Evolutionary conservation across 164 flowering plant genomes (phyloP), one percentile per base, ranked within the genome.

Genomic region (Chimonanthus salicifolius): DNA sequence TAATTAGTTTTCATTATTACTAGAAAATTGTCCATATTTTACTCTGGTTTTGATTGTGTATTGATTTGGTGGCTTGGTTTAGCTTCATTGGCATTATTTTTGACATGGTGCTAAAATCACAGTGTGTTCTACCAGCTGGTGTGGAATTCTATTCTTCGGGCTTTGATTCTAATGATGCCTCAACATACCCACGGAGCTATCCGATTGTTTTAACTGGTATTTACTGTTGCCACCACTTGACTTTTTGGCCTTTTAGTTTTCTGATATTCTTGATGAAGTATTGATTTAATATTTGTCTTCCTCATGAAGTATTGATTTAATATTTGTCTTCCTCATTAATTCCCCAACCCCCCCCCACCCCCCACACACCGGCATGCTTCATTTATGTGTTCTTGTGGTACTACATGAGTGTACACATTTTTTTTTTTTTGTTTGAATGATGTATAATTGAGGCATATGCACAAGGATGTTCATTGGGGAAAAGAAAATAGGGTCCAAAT

Each of bases 41-140:
- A 10, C 68, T 43, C 45, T 65, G 16, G 10, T 65, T 9, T 15
- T 65, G 48, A 5, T 45, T 65, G 9, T 3, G 45, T 33, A 44
- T n/a, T 65, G 68, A 65, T 65, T 13, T 43, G 47, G 16, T 13
- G 48, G 45, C 45, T 13, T 43, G 47, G 16, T 13, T 15, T 33
- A 43, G 68, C 16, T 65, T 51, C 11, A 44, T 65, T 43, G 47
- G 47, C 45, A 63, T 54, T 54, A 33, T 33, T 44, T 70, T 3
- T 72, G 43, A 67, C 46, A 21, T n/a, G 50, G 49, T 60, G 49
- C 48, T 74, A 47, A 51, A 71, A 64, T 58, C 82, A 80, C 88
- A 93, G 97, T 93, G 98, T 82, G 98, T 93, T 72, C 78, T 95
- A 49, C 99, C 99, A 21, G 99, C 98, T 68, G 99, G 99, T 18